Conservation (phyloP, 2,329 filamentous ascomycete genomes). For the Alternaria sp. region DNA sequence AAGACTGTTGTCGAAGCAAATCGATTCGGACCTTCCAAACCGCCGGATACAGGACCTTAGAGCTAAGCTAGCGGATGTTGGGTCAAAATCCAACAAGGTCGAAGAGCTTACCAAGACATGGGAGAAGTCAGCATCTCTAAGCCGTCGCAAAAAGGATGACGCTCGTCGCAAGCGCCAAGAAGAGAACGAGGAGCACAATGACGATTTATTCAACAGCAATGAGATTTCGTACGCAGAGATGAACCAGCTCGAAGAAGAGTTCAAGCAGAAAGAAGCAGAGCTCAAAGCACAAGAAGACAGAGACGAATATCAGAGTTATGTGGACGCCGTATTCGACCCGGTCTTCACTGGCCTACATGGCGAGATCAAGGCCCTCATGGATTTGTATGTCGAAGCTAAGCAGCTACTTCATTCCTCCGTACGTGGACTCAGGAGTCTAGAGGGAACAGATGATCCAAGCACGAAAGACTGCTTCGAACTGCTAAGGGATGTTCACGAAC, state of each 20-base stretch:
- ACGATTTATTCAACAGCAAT: slow-evolving; percentile 64
- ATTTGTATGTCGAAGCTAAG: slow-evolving; percentile 54
- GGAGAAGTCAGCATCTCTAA: slow-evolving; percentile 57
- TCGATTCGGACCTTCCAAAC: slow-evolving; percentile 21
- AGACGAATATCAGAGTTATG: slow-evolving; percentile 61
- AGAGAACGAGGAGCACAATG: slow-evolving; percentile 62
- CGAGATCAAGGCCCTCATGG: slow-evolving; percentile 60
- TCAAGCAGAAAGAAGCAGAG: slow-evolving; percentile 62
- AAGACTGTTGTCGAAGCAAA: slow-evolving; percentile 32
- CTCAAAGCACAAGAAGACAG: slow-evolving; percentile 63
- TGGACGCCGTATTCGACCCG: slow-evolving; percentile 60
- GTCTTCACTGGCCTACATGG: slow-evolving; percentile 59
- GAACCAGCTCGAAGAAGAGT: slow-evolving; percentile 63
- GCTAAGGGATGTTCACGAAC: slow-evolving; percentile 54
- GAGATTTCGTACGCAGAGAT: slow-evolving; percentile 68
- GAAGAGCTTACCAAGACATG: slow-evolving; percentile 48
- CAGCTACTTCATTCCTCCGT: slow-evolving; percentile 36
- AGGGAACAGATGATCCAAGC: slow-evolving; percentile 25
- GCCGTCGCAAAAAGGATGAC: slow-evolving; percentile 57
- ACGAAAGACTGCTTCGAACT: slow-evolving; percentile 46
- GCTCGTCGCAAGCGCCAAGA: slow-evolving; percentile 61
- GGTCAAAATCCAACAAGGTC: slow-evolving; percentile 30
- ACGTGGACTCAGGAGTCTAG: slow-evolving; percentile 32
- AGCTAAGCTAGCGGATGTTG: slow-evolving; percentile 23
- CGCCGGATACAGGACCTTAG: slow-evolving; percentile 34